Conservation (phyloP, 2,329 filamentous ascomycete species). For the Fusarium cicatricum region DNA sequence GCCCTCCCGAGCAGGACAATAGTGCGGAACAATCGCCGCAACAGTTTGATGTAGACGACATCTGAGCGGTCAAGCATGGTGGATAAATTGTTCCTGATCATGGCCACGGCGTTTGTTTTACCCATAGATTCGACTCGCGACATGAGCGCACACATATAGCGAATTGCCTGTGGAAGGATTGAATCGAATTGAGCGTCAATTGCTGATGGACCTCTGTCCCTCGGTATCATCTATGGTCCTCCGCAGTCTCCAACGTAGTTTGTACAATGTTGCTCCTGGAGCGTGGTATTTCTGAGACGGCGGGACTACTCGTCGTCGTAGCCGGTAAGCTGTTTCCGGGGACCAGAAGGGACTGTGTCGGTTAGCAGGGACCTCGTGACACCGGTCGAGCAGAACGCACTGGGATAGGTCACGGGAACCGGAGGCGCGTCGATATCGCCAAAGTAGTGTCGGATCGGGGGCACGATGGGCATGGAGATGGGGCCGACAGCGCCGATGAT, state of each 20-base stretch:
- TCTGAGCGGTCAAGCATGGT: neutral
- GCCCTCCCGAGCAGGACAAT: constrained; percentile 26
- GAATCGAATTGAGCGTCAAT: constrained; percentile 42
- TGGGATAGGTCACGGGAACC: constrained; percentile 90
- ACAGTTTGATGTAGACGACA: constrained; percentile 16
- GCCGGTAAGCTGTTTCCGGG: constrained; percentile 66
- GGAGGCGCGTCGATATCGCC: constrained; percentile 77
- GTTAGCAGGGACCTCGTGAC: neutral
- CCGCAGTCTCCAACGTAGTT: constrained; percentile 36
- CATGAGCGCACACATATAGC: constrained; percentile 24
- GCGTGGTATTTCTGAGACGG: constrained; percentile 14
- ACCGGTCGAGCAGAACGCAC: constrained; percentile 62
- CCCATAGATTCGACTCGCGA: constrained; percentile 24
- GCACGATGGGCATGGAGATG: constrained; percentile 72
- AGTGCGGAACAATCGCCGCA: constrained; percentile 27
- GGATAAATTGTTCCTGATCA: constrained; percentile 20
- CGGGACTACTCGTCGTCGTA: constrained; percentile 63
- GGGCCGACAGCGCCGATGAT: constrained; percentile 79
- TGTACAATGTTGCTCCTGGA: constrained; percentile 36
- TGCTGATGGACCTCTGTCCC: constrained; percentile 35
- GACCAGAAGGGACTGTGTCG: constrained; percentile 62
- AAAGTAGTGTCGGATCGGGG: constrained; percentile 74
- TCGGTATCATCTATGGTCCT: constrained; percentile 30
- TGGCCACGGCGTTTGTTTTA: constrained; percentile 24
- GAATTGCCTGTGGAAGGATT: constrained; percentile 9